A percentile compares a stretch with the other conserved stretches of the same genome.
Conservation (phyloP, 2,329 filamentous ascomycete genomes). For the Apiospora pterosperma region DNA sequence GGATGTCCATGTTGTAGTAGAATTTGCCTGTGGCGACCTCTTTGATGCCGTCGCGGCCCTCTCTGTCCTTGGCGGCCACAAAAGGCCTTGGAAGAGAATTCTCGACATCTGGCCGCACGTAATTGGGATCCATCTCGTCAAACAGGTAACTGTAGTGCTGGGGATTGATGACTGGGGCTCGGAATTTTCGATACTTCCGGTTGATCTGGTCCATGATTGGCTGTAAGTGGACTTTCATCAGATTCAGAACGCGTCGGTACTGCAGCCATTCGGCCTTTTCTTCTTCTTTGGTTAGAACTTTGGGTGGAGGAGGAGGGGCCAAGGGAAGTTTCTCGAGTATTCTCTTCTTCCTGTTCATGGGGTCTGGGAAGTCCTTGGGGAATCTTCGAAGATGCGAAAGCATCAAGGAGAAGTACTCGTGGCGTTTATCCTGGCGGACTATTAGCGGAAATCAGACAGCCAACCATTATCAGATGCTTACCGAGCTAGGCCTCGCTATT, state of each 20-base stretch:
- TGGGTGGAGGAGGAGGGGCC: constrained; percentile 68
- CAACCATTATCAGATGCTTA: constrained; percentile 33
- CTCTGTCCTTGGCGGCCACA: constrained; percentile 74
- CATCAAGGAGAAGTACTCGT: constrained; percentile 75
- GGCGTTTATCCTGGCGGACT: constrained; percentile 52
- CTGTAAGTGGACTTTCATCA: constrained; percentile 84
- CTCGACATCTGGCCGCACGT: constrained; percentile 56
- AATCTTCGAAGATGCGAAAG: constrained; percentile 74
- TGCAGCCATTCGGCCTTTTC: constrained; percentile 75
- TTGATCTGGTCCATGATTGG: constrained; percentile 98
- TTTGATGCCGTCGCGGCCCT: constrained; percentile 72
- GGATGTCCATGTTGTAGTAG: constrained; percentile 87
- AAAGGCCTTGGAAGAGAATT: constrained; percentile 66
- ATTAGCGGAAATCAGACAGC: not conserved
- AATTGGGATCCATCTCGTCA: constrained; percentile 75
- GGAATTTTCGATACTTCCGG: constrained; percentile 82
- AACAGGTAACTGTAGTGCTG: constrained; percentile 75
- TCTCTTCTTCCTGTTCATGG: constrained; percentile 80
- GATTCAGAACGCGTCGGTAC: constrained; percentile 80
- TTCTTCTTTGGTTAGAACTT: constrained; percentile 71
- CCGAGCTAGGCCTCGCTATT: constrained; percentile 63
- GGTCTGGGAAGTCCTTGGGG: constrained; percentile 84
- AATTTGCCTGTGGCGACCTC: constrained; percentile 78
- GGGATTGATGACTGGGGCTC: constrained; percentile 74
- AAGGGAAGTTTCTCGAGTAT: constrained; percentile 73